Conservation (phyloP, 2,329 filamentous ascomycete species). For the Metarhizium sp. region DNA sequence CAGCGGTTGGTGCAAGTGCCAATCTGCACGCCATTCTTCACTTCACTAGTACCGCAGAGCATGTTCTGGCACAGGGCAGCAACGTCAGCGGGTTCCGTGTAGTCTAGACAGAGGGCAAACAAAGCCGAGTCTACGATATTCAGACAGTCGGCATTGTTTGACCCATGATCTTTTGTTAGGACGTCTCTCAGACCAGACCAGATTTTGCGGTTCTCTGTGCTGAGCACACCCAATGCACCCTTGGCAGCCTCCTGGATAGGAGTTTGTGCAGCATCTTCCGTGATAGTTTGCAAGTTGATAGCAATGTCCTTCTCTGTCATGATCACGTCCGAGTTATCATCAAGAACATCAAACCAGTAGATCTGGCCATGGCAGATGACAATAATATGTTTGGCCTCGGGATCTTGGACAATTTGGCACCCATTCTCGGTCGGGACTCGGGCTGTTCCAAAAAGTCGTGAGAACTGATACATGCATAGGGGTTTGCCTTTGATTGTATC, state of each 20-base stretch:
- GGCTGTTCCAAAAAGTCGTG: conserved; percentile 86
- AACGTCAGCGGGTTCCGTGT: conserved; percentile 72
- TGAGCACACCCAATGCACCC: conserved; percentile 83
- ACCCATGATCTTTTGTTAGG: conserved; percentile 73
- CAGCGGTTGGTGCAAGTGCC: conserved; percentile 96
- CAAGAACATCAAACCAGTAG: conserved; percentile 97
- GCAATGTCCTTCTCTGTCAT: conserved; percentile 94
- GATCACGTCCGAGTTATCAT: conserved; percentile 88
- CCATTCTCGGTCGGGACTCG: conserved; percentile 89
- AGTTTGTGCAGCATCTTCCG: conserved; percentile 81
- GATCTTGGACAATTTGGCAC: conserved; percentile 92
- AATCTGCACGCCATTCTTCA: conserved; percentile 88
- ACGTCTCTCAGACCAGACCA: conserved; percentile 91
- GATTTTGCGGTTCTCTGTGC: conserved; percentile 90
- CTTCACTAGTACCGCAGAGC: conserved; percentile 89
- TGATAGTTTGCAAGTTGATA: conserved; percentile 83
- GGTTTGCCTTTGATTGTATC: conserved; percentile 78
- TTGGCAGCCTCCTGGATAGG: conserved; percentile 95
- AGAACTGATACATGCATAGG: conserved; percentile 98
- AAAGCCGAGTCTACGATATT: conserved; percentile 90
- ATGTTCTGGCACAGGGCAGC: conserved; percentile 94
- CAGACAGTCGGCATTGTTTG: conserved; percentile 94
- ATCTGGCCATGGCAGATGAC: conserved; percentile 93
- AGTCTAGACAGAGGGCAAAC: conserved; percentile 87
- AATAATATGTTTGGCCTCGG: conserved; percentile 84